A percentile compares a stretch with the other conserved stretches of the same genome.
Evolutionary conservation across 768 basidiomycete genomes (phyloP).

Genomic region (Coprinopsis cinerea): DNA sequence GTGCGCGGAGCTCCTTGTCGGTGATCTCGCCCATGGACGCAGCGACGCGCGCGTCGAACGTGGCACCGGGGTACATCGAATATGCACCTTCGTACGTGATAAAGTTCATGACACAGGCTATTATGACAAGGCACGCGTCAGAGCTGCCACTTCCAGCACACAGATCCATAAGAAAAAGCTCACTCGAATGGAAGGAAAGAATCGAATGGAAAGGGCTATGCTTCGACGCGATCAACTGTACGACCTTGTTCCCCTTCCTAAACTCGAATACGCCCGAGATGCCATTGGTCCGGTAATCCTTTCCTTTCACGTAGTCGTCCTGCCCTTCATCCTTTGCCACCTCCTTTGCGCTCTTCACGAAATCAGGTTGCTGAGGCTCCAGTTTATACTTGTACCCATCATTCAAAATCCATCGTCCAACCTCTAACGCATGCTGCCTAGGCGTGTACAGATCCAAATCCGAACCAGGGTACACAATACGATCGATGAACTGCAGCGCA

Average conservation of each 20-base stretch:
- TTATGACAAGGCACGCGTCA: too few relatives aligned
- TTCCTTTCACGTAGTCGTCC: neutral
- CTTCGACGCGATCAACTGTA: slow-evolving; percentile 5
- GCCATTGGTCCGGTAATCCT: neutral
- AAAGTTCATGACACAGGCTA: slow-evolving; percentile 9
- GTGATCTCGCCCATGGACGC: neutral
- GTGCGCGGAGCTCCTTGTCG: neutral
- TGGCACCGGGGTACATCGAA: slow-evolving; percentile 8
- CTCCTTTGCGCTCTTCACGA: neutral
- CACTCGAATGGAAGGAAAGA: slow-evolving; percentile 8
- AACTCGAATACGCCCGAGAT: slow-evolving; percentile 1
- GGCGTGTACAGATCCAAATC: slow-evolving; percentile 7
- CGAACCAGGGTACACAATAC: slow-evolving; percentile 6
- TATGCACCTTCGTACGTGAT: slow-evolving; percentile 8
- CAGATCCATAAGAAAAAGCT: neutral
- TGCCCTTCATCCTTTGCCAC: neutral
- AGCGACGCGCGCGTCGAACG: slow-evolving; percentile 6
- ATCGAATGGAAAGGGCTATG: slow-evolving; percentile 4
- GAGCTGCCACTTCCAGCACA: neutral
- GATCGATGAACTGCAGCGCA: slow-evolving; percentile 8
- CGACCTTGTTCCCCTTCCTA: neutral
- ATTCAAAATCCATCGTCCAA: slow-evolving; percentile 1
- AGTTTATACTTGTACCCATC: slow-evolving; percentile 6
- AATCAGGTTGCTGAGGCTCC: neutral
- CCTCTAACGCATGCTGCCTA: neutral